Conservation (phyloP, 768 basidiomycete species). For the Russula ochroleuca region DNA sequence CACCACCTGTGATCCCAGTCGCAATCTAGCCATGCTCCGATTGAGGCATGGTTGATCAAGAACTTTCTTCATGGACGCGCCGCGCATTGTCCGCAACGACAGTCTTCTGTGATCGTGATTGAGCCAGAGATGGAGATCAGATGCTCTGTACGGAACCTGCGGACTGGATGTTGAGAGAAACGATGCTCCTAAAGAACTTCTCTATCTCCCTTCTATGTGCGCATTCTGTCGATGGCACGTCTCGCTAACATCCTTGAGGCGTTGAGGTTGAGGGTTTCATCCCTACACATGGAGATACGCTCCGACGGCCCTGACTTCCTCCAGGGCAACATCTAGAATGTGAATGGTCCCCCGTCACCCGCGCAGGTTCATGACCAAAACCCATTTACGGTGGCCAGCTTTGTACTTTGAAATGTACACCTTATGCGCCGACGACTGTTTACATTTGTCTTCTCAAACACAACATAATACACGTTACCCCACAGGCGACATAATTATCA, state of each 20-base stretch:
- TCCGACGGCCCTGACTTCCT: not conserved
- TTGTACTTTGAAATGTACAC: too few species aligned
- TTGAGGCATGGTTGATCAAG: not conserved
- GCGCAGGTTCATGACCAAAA: too few species aligned
- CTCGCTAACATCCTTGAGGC: not conserved
- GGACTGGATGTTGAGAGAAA: not conserved
- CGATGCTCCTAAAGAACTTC: not conserved
- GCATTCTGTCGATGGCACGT: too few species aligned
- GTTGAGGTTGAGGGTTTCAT: not conserved
- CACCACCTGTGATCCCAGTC: too few species aligned
- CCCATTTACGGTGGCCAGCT: not conserved
- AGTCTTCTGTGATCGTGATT: too few species aligned
- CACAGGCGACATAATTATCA: not conserved
- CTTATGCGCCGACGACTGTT: too few species aligned
- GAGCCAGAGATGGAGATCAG: not conserved
- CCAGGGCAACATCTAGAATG: not conserved
- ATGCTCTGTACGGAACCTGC: not conserved
- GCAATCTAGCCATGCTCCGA: too few species aligned
- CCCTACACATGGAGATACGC: not conserved
- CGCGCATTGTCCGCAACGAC: not conserved
- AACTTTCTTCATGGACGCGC: not conserved
- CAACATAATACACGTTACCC: too few species aligned
- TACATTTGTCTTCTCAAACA: too few species aligned
- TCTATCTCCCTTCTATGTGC: not conserved
- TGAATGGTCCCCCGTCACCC: not conserved